Evolutionary conservation across 2,329 filamentous ascomycete genomes (phyloP).

Genomic region (Dissoconium aciculare): DNA sequence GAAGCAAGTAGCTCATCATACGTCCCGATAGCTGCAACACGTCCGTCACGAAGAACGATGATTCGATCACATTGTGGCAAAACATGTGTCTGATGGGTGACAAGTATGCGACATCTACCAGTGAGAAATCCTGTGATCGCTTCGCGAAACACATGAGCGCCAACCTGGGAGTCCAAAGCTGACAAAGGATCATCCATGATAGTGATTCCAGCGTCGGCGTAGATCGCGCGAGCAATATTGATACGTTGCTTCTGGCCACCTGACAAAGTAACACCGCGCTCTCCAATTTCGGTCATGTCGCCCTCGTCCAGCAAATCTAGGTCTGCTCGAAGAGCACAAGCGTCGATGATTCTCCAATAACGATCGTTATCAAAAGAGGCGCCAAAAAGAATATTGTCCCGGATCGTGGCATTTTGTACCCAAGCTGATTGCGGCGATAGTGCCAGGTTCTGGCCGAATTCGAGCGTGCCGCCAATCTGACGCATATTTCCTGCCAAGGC

Average conservation of each 20-base stretch:
- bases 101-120: slow-evolving; percentile 71
- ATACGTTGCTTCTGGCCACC: slow-evolving; percentile 82
- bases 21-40: no score
- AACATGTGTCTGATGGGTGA: slow-evolving; percentile 84
- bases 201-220: slow-evolving; percentile 42
- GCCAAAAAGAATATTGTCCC: slow-evolving; percentile 75
- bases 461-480: no score
- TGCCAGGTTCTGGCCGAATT: no score
- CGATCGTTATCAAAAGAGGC: slow-evolving; percentile 55
- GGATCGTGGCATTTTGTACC: slow-evolving; percentile 77
- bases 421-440: slow-evolving; percentile 93
- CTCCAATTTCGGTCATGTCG: slow-evolving; percentile 80
- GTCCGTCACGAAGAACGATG: no score
- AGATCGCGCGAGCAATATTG: slow-evolving; percentile 69
- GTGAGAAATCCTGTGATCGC: slow-evolving; percentile 73
- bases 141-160: slow-evolving; percentile 65
- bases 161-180: slow-evolving; percentile 38
- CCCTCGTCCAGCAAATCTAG: slow-evolving; percentile 73
- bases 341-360: slow-evolving; percentile 54
- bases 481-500: no score
- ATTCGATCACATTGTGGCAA: no score
- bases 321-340: slow-evolving; percentile 65
- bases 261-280: slow-evolving; percentile 78
- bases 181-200: slow-evolving; percentile 47
- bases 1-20: no score